Base-by-base conservation (phyloP, 108 stramenopile genomes). In the Fragilariopsis cylindrus region DNA sequence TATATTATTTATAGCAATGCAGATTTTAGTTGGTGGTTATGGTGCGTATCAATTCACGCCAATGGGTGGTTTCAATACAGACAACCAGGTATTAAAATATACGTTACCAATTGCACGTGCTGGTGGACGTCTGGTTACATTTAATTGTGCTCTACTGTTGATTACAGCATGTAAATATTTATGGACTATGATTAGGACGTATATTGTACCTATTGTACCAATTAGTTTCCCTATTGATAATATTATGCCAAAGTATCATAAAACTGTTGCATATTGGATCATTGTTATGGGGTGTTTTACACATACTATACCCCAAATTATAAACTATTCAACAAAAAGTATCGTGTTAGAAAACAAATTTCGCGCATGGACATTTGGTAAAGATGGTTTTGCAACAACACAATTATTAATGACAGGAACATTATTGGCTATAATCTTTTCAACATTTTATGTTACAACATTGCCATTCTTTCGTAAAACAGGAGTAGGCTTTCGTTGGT, bases 191-290 rank as follows among this genome's bases (percentile, higher is more conserved):
- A 40, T 1, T 11, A 42, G 62, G 11, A 63, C 62, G 5, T 45
- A 63, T 40, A n/a, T 63, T 40, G 21, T 0, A 9, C 62, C 70
- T 2, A 45, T 71, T 4, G 0, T 71, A 13, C 70, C 70, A 43
- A 21, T 75, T 0, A 66, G 70, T 4, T 76, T 76, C 15, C 76
- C 70, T 15, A 57, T 71, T 13, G 76, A 76, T 43, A 18, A 76
- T n/a, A 72, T 76, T 44, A 76, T 76, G 76, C 76, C 76, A 15
- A 46, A 78, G 3, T 73, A 78, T 50, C 77, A 78, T 47, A 62
- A 65, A 45, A 43, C 56, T 18, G 48, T 78, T 53, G 77, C 77
- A 6, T 56, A 43, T 53, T 67, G 44, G 18, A 67, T 78, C 0
- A 78, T 78, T 46, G 15, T 73, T 16, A 40, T 21, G 15, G 77